Conservation (phyloP, 1,139 yeast species). For the Sugiyamaella castrensis region DNA sequence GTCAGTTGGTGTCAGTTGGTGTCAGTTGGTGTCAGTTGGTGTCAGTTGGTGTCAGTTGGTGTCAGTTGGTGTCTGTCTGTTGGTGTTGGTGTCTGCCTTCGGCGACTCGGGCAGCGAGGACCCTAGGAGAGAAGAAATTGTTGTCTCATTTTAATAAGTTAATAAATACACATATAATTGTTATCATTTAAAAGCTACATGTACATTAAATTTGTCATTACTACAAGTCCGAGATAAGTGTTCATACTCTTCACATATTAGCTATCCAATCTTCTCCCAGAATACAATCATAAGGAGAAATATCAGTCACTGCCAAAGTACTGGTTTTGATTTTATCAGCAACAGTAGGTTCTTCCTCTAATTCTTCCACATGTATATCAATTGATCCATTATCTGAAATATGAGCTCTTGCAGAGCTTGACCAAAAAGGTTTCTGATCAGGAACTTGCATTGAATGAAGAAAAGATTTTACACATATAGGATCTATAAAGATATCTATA, state of each 20-base stretch:
- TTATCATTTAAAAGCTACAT: too few relatives aligned
- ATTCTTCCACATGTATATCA: not conserved
- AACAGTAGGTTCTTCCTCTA: not conserved
- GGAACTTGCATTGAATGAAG: constrained; percentile 3
- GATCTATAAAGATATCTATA: constrained; percentile 3
- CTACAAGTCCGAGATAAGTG: too few relatives aligned
- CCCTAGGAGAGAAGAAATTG: too few relatives aligned
- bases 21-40: too few relatives aligned
- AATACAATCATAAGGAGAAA: constrained; percentile 10
- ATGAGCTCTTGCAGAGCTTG: not conserved
- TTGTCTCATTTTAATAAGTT: too few relatives aligned
- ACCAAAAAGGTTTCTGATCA: not conserved
- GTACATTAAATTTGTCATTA: too few relatives aligned
- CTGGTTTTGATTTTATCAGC: not conserved
- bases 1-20: too few relatives aligned
- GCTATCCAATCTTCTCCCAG: constrained; percentile 9
- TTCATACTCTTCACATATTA: not conserved
- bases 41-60: too few relatives aligned
- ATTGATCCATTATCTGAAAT: constrained; percentile 2
- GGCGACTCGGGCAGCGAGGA: too few relatives aligned
- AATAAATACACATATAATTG: too few relatives aligned
- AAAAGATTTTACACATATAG: not conserved
- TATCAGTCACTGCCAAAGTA: constrained; percentile 3
- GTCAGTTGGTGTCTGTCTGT: too few relatives aligned
- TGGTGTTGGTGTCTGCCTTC: too few relatives aligned